A percentile compares a stretch with the other conserved stretches of the same genome.
phyloP scores from a whole-genome alignment of 1,139 yeast genomes.

The Yamadazyma siamensis region DNA sequence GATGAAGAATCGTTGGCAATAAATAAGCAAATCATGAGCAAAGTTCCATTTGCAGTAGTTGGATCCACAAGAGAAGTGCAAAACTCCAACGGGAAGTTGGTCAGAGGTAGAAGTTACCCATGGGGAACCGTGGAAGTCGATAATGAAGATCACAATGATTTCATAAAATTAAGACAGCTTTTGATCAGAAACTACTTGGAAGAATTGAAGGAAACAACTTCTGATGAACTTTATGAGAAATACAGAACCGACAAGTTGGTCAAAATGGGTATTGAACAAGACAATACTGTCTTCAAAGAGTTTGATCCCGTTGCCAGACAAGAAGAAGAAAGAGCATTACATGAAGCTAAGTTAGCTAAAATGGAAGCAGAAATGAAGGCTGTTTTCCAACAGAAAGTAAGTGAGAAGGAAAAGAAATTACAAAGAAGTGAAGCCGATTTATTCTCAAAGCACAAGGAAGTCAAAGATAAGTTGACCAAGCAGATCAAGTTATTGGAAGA shows the following conservation, averaged over 20 bases:
- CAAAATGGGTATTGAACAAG: conserved; percentile 89
- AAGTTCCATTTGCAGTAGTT: conserved; percentile 90
- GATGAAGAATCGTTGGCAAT: conserved; percentile 77
- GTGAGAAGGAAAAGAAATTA: conserved; percentile 95
- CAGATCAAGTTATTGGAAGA: conserved; percentile 90
- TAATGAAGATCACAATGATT: conserved; percentile 92
- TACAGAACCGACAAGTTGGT: conserved; percentile 83
- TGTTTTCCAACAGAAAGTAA: conserved; percentile 94
- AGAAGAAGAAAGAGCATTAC: conserved; percentile 90
- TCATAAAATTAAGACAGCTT: conserved; percentile 84
- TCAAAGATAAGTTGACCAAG: conserved; percentile 89
- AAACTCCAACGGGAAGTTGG: conserved; percentile 71
- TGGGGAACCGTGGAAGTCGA: conserved; percentile 98
- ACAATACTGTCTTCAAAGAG: conserved; percentile 84
- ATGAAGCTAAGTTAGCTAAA: conserved; percentile 90
- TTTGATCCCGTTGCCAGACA: conserved; percentile 91
- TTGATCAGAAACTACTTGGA: conserved; percentile 88
- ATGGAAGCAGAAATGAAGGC: conserved; percentile 97
- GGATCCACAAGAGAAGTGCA: conserved; percentile 81
- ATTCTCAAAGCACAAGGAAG: conserved; percentile 92
- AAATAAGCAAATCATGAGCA: conserved; percentile 63
- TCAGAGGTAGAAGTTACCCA: conserved; percentile 93
- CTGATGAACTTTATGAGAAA: conserved; percentile 74
- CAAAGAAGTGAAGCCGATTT: conserved; percentile 97
- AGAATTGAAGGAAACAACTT: conserved; percentile 87